A percentile compares a stretch with the other conserved stretches of the same genome.
phyloP scores from a whole-genome alignment of 257 asterid genomes.

The Scutellaria baicalensis region DNA sequence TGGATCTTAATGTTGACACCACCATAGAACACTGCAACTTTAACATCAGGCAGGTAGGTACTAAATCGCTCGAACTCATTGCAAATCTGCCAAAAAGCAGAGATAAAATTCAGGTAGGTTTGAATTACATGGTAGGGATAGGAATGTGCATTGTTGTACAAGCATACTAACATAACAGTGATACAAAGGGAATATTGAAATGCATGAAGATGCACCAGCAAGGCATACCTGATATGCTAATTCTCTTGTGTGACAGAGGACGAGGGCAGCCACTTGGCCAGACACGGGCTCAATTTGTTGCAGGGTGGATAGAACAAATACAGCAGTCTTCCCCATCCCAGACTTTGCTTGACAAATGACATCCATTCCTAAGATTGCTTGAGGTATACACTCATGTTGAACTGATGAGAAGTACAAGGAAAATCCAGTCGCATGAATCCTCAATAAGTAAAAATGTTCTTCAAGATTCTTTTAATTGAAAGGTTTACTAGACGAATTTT shows the following conservation, averaged over 20 bases:
- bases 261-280: constrained; percentile 73
- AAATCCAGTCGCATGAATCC: constrained; percentile 47
- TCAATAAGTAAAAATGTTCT: constrained; percentile 26
- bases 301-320: constrained; percentile 64
- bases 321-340: constrained; percentile 90
- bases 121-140: neutral
- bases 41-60: constrained; percentile 37
- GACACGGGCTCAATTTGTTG: constrained; percentile 79
- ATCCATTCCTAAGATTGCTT: constrained; percentile 85
- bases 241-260: constrained; percentile 75
- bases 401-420: constrained; percentile 62
- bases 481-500: constrained; percentile 40
- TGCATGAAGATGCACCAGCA: neutral
- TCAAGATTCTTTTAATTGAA: constrained; percentile 25
- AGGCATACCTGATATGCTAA: constrained; percentile 61
- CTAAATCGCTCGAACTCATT: constrained; percentile 38
- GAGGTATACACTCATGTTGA: constrained; percentile 89
- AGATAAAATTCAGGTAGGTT: neutral
- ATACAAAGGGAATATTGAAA: neutral
- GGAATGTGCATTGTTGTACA: neutral
- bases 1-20: constrained; percentile 37
- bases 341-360: constrained; percentile 87
- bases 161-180: neutral
- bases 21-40: constrained; percentile 40
- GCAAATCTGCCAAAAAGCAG: constrained; percentile 24